Base-by-base conservation (phyloP, 768 basidiomycete species). In the Kwoniella heveanensis region DNA sequence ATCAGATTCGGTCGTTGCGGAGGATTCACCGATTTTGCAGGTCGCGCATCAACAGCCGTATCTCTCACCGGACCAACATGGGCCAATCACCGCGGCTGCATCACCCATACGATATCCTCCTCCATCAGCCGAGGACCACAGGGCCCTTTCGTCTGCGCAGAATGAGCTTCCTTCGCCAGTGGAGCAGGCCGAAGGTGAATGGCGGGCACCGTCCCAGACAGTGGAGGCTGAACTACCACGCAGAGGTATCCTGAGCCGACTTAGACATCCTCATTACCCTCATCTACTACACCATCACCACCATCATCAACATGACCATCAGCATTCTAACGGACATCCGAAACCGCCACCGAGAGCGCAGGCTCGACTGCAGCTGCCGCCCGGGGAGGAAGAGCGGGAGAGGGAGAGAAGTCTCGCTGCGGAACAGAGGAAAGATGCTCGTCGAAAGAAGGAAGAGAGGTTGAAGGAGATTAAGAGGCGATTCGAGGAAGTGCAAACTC, bases 401-500 rank as follows among this genome's bases (percentile, higher is more conserved):
- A 25, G 27, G 12, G 19, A 37, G 25, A 15, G 46, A 22, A 39
- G 56, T 29, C 22, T 39, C 15, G 46, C 54, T 15, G 22, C 29
- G 17, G 37, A 44, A 22, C 30, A 53, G 27, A 22, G 49, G n/a
- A 57, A 32, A n/a, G 55, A 64, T n/a, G 49, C 30, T 21, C 26
- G 50, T 25, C 37, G 55, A 13, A 64, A 46, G 50, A 51, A 49
- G 37, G 36, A 57, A 26, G 37, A 52, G 27, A 57, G 49, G 13
- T 24, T 54, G 21, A 62, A 30, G 17, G 62, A 57, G 15, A 56
- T 50, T 2, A 56, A 56, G 39, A 56, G 26, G 25, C 51, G 48
- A 15, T 64, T 64, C 21, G 54, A 57, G 29, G 50, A 57, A n/a
- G 54, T 57, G 17, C 62, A 64, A 32, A 62, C 36, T 25, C 52